Conservation (phyloP, 164 flowering plant genomes). For the Saururus chinensis region DNA sequence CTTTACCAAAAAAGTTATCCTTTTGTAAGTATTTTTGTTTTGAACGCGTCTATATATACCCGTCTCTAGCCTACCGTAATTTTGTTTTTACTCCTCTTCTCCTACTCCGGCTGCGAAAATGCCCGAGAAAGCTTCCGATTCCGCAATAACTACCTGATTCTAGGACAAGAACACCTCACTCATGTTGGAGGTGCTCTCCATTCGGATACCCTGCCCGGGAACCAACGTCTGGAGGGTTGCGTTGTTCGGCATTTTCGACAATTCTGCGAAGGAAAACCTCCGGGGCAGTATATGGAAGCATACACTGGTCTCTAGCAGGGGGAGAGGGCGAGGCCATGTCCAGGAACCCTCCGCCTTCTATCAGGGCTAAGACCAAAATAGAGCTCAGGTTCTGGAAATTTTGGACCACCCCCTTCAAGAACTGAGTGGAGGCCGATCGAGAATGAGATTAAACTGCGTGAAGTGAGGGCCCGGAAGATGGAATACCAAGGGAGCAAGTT, state of each 20-base stretch:
- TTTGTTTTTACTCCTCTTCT: too few species aligned
- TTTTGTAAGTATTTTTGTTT: too few species aligned
- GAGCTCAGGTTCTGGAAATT: too few species aligned
- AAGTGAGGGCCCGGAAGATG: conserved; percentile 30
- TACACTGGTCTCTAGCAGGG: too few species aligned
- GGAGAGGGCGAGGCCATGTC: too few species aligned
- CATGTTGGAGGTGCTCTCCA: conserved; percentile 21
- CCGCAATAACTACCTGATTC: conserved; percentile 20
- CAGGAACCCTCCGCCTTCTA: too few species aligned
- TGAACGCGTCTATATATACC: too few species aligned
- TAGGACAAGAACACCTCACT: conserved; percentile 10
- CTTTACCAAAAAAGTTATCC: too few species aligned
- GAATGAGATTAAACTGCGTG: conserved; percentile 41
- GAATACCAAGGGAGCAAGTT: conserved; percentile 26
- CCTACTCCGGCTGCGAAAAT: too few species aligned
- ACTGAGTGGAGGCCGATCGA: conserved; percentile 40
- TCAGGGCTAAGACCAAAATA: too few species aligned
- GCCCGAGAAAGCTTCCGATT: conserved; percentile 29
- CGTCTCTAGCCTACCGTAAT: too few species aligned
- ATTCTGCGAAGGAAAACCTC: conserved; percentile 19
- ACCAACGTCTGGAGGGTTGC: conserved; percentile 34
- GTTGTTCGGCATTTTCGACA: conserved; percentile 25
- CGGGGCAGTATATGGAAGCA: conserved; percentile 37
- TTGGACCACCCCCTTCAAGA: conserved; percentile 36
- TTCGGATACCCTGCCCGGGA: neutral